Conservation (phyloP, 78 protist species). For the Dictyostelium capitatum region DNA sequence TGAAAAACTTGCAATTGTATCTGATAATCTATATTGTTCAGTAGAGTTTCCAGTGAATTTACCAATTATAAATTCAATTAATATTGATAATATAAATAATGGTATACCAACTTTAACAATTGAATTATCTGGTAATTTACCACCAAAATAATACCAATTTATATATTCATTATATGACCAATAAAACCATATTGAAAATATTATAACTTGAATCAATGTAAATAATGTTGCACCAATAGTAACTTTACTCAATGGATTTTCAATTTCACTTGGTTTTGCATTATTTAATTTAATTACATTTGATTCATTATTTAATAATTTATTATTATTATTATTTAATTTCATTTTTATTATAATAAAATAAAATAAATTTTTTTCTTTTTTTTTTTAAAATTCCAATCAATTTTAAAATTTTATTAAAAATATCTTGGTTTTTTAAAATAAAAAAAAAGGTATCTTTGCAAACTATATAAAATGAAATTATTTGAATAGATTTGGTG, state of each 20-base stretch:
- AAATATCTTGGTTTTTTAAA: too few relatives aligned
- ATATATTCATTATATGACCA: constrained; percentile 5
- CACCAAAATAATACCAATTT: neutral
- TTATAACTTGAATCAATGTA: neutral
- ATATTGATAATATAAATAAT: neutral
- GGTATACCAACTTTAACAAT: constrained; percentile 24
- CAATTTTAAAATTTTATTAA: too few relatives aligned
- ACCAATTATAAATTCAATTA: neutral
- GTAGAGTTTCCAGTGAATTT: neutral
- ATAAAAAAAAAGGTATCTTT: too few relatives aligned
- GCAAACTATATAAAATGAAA: too few relatives aligned
- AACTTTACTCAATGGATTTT: neutral
- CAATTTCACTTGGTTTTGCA: constrained; percentile 6
- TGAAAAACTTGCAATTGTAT: constrained; percentile 5
- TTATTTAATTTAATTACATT: neutral
- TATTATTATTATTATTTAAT: too few relatives aligned
- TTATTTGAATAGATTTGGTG: too few relatives aligned
- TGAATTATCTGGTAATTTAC: neutral
- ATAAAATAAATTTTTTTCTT: too few relatives aligned
- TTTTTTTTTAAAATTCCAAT: too few relatives aligned
- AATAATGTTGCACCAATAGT: constrained; percentile 1
- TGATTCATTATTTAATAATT: constrained; percentile 2
- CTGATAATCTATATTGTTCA: constrained; percentile 9
- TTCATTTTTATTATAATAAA: too few relatives aligned
- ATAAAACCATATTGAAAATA: constrained; percentile 5